A percentile compares a stretch with the other conserved stretches of the same genome.
These are phyloP conservation scores for Fusarium cyanostomum DNA, from an alignment of 2,329 filamentous ascomycete species.

Conservation along the genomic window DNA sequence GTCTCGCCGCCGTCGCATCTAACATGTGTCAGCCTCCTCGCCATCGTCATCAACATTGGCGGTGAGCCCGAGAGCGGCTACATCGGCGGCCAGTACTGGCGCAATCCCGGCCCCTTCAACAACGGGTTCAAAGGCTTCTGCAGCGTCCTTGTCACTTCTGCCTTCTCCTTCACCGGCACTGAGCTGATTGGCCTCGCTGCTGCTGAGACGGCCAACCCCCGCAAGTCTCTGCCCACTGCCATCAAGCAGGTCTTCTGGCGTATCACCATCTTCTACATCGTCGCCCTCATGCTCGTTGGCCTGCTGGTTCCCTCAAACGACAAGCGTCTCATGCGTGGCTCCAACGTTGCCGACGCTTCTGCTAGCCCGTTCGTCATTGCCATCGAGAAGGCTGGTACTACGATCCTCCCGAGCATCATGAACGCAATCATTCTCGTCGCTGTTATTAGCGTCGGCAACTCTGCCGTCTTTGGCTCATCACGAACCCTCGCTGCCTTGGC, in stretches of 20 bases:
- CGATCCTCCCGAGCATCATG: constrained; percentile 85
- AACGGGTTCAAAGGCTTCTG: constrained; percentile 85
- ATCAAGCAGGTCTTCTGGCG: constrained; percentile 97
- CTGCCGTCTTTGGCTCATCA: constrained; percentile 88
- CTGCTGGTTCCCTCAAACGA: constrained; percentile 82
- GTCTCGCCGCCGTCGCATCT: neutral
- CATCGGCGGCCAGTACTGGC: constrained; percentile 83
- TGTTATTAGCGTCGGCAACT: constrained; percentile 91
- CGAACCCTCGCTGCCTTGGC: constrained; percentile 89
- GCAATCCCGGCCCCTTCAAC: constrained; percentile 80
- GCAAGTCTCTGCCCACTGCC: constrained; percentile 83
- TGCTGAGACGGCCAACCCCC: constrained; percentile 79
- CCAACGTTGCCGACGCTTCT: constrained; percentile 68
- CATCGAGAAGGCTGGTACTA: constrained; percentile 83
- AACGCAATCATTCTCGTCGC: constrained; percentile 94
- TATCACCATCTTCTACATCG: constrained; percentile 88
- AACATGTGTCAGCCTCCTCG: constrained; percentile 70
- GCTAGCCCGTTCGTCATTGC: constrained; percentile 95
- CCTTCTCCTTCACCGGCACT: constrained; percentile 79
- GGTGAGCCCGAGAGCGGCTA: constrained; percentile 78
- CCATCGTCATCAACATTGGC: constrained; percentile 85
- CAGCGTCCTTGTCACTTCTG: constrained; percentile 78
- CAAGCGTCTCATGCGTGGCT: constrained; percentile 65
- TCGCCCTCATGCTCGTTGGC: constrained; percentile 83
- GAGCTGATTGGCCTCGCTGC: constrained; percentile 81